A percentile compares a stretch with the other conserved stretches of the same genome.
These are phyloP conservation scores for Tephrocybe sp. DNA, from an alignment of 768 basidiomycete species.

Conservation along the genomic window DNA sequence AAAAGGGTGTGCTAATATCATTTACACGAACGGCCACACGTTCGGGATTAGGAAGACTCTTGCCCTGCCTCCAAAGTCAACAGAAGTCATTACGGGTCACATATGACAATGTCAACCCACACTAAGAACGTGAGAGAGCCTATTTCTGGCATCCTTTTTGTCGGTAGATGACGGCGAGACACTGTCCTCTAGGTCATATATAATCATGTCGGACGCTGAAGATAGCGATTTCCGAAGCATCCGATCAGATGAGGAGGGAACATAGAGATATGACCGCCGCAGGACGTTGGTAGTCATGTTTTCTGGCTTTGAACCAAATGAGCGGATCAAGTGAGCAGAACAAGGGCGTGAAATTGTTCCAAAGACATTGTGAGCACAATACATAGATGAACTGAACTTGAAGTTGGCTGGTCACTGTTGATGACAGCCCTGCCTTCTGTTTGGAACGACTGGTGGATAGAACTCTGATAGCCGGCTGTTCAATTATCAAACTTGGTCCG, in stretches of 20 bases:
- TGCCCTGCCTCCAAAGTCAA: slow-evolving; percentile 16
- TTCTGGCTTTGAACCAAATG: too few species aligned
- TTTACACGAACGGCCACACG: slow-evolving; percentile 76
- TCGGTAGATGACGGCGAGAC: slow-evolving; percentile 65
- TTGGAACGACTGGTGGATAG: too few species aligned
- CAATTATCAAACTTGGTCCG: too few species aligned
- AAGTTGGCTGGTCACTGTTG: not conserved
- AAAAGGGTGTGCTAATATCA: slow-evolving; percentile 63
- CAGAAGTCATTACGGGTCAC: not conserved
- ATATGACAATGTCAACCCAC: slow-evolving; percentile 33
- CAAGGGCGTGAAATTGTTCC: not conserved
- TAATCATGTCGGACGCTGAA: slow-evolving; percentile 67
- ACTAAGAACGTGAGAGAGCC: slow-evolving; percentile 54
- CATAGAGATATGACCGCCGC: not conserved
- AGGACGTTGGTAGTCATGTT: not conserved
- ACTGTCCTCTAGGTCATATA: slow-evolving; percentile 91
- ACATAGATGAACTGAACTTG: too few species aligned
- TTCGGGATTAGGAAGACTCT: slow-evolving; percentile 40
- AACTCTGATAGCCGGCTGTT: too few species aligned
- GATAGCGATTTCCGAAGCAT: slow-evolving; percentile 80
- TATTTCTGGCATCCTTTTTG: slow-evolving; percentile 58
- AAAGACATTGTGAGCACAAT: too few species aligned
- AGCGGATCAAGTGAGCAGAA: too few species aligned
- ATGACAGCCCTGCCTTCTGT: too few species aligned
- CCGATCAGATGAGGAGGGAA: slow-evolving; percentile 54